phyloP scores from a whole-genome alignment of 2,329 filamentous ascomycete genomes.

The Ascochyta lentis region DNA sequence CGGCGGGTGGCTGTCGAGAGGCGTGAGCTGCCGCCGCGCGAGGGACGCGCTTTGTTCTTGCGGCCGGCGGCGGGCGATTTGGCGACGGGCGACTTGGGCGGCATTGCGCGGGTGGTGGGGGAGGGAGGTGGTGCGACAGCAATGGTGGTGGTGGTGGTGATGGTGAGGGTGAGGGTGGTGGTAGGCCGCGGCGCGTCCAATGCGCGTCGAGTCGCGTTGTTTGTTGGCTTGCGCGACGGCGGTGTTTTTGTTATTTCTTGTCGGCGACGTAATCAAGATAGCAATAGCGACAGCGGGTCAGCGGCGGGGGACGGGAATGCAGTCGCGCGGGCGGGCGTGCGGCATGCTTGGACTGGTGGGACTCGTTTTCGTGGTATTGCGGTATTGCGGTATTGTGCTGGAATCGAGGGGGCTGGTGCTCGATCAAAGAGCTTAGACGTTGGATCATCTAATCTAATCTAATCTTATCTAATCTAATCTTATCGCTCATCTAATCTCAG shows the following conservation, averaged over 20 bases:
- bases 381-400: conserved; percentile 8
- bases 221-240: background rate
- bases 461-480: conserved; percentile 18
- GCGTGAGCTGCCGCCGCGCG: conserved; percentile 29
- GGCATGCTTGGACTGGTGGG: conserved; percentile 10
- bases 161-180: background rate
- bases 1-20: conserved; percentile 20
- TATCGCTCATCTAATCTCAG: conserved; percentile 16
- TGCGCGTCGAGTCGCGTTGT: conserved; percentile 14
- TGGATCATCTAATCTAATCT: background rate
- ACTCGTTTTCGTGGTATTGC: conserved; percentile 5
- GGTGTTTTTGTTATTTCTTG: no score
- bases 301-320: conserved; percentile 1
- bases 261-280: background rate
- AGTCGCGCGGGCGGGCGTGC: conserved; percentile 17
- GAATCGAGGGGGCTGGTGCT: conserved; percentile 35
- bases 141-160: background rate
- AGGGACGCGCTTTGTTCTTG: conserved; percentile 43
- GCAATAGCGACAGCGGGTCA: background rate
- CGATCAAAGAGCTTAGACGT: background rate
- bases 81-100: conserved; percentile 11
- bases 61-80: conserved; percentile 20
- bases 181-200: conserved; percentile 20
- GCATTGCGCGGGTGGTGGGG: conserved; percentile 1
- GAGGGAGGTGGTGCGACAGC: background rate